Percentiles rank a stretch among this genome's conserved stretches.
phyloP scores from a whole-genome alignment of 164 flowering plant genomes.

The Akebia trifoliata region DNA sequence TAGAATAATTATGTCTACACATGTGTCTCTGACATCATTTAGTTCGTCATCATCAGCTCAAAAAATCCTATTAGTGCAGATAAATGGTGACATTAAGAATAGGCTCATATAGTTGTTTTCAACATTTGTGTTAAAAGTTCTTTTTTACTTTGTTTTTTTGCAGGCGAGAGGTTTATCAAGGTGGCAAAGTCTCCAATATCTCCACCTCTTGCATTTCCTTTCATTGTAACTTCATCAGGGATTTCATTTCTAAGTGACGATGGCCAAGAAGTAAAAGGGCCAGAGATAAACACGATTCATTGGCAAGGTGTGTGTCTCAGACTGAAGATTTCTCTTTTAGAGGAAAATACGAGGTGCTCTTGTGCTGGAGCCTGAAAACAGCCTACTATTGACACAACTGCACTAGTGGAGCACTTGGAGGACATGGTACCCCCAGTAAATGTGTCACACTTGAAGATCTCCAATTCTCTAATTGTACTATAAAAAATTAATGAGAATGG shows the following conservation, averaged over 20 bases:
- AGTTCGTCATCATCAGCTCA: no score
- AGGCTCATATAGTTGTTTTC: not conserved
- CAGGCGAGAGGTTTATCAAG: conserved; percentile 72
- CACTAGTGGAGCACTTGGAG: no score
- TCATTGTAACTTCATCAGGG: conserved; percentile 53
- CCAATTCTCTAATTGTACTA: no score
- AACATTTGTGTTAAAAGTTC: not conserved
- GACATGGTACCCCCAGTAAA: no score
- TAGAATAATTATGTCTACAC: no score
- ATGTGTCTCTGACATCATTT: no score
- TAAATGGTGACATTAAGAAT: not conserved
- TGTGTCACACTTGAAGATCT: no score
- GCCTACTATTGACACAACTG: no score
- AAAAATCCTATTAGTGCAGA: no score
- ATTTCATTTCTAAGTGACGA: conserved; percentile 50
- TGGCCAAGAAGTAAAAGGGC: conserved; percentile 58
- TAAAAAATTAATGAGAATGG: no score
- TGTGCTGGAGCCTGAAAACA: not conserved
- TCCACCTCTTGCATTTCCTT: conserved; percentile 68
- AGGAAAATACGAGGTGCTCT: not conserved
- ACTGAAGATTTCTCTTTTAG: not conserved
- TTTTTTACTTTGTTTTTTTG: conserved; percentile 10
- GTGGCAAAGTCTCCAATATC: conserved; percentile 85
- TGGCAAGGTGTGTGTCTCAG: conserved; percentile 45
- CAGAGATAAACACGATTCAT: conserved; percentile 54